Conservation (phyloP, 2,329 filamentous ascomycete species). For the Aspergillus sojae region DNA sequence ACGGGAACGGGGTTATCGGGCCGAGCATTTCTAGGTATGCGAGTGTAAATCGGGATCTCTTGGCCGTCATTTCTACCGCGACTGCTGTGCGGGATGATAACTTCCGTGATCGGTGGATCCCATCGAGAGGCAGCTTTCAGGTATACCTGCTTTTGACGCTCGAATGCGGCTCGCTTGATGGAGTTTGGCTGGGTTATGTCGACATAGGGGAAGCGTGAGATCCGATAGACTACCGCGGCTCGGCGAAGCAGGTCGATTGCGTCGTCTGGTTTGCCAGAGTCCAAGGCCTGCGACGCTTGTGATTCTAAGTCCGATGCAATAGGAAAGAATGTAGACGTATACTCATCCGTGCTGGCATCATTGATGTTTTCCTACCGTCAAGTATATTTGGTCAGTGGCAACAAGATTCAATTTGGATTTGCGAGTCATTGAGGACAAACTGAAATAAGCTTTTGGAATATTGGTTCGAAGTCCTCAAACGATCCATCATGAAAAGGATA, state of each 20-base stretch:
- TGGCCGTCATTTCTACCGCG: slow-evolving; percentile 54
- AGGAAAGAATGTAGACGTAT: slow-evolving; percentile 65
- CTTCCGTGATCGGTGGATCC: slow-evolving; percentile 62
- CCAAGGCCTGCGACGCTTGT: slow-evolving; percentile 55
- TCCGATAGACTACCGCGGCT: slow-evolving; percentile 72
- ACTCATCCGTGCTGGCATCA: slow-evolving; percentile 66
- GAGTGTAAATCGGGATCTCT: slow-evolving; percentile 66
- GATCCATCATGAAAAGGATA: slow-evolving; percentile 76
- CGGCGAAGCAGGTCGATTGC: slow-evolving; percentile 69
- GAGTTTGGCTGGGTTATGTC: slow-evolving; percentile 28
- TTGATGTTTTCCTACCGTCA: slow-evolving; percentile 56
- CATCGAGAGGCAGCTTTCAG: slow-evolving; percentile 59
- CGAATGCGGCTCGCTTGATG: slow-evolving; percentile 65
- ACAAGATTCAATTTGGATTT: not conserved
- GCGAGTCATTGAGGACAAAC: slow-evolving; percentile 35
- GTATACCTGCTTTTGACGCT: slow-evolving; percentile 65
- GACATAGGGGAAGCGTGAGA: slow-evolving; percentile 66
- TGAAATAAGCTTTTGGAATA: slow-evolving; percentile 65
- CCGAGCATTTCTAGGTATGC: slow-evolving; percentile 55
- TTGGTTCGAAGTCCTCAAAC: slow-evolving; percentile 68
- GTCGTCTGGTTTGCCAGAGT: slow-evolving; percentile 51
- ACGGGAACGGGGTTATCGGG: slow-evolving; percentile 51
- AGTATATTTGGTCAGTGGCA: not conserved
- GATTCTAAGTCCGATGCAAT: slow-evolving; percentile 60
- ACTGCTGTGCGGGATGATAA: slow-evolving; percentile 62